A percentile compares a stretch with the other conserved stretches of the same genome.
Evolutionary conservation across 495 filamentous ascomycete genomes (phyloP).

Genomic region (Aspergillus diversus): DNA sequence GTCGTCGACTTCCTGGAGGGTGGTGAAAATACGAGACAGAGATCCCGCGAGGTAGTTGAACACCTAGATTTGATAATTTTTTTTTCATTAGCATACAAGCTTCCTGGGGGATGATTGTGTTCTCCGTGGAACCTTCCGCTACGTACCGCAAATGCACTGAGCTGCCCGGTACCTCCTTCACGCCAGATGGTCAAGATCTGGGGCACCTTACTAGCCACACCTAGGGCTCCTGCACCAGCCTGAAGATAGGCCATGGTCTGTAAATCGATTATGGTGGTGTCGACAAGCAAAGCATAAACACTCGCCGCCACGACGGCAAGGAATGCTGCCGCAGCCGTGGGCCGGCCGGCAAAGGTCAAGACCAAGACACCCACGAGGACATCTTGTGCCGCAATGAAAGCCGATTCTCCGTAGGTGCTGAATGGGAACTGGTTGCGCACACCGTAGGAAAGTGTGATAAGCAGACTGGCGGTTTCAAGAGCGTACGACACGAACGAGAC

Average conservation of each 20-base stretch:
- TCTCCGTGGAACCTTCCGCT: background rate
- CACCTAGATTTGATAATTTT: slow-evolving; percentile 58
- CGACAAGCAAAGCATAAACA: slow-evolving; percentile 69
- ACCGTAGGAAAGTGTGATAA: slow-evolving; percentile 90
- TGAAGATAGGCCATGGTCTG: slow-evolving; percentile 75
- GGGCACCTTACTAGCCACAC: slow-evolving; percentile 86
- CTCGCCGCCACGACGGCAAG: slow-evolving; percentile 71
- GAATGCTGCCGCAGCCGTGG: slow-evolving; percentile 67
- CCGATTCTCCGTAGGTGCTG: slow-evolving; percentile 94
- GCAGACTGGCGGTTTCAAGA: slow-evolving; percentile 82
- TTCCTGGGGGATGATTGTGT: no score
- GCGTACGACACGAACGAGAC: slow-evolving; percentile 88
- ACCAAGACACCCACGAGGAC: slow-evolving; percentile 83
- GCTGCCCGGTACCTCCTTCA: slow-evolving; percentile 87
- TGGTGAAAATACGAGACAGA: slow-evolving; percentile 93
- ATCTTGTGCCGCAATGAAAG: slow-evolving; percentile 89
- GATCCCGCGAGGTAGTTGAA: slow-evolving; percentile 96
- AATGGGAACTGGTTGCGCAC: slow-evolving; percentile 88
- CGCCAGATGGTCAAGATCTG: slow-evolving; percentile 85
- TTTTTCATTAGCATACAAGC: no score
- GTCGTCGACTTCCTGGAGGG: slow-evolving; percentile 93
- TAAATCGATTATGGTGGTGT: slow-evolving; percentile 66
- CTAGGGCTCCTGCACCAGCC: slow-evolving; percentile 79
- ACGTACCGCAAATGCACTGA: slow-evolving; percentile 94
- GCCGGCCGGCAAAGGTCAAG: slow-evolving; percentile 72